Evolutionary conservation across 768 basidiomycete genomes (phyloP).

Genomic region (Auricularia cornea): DNA sequence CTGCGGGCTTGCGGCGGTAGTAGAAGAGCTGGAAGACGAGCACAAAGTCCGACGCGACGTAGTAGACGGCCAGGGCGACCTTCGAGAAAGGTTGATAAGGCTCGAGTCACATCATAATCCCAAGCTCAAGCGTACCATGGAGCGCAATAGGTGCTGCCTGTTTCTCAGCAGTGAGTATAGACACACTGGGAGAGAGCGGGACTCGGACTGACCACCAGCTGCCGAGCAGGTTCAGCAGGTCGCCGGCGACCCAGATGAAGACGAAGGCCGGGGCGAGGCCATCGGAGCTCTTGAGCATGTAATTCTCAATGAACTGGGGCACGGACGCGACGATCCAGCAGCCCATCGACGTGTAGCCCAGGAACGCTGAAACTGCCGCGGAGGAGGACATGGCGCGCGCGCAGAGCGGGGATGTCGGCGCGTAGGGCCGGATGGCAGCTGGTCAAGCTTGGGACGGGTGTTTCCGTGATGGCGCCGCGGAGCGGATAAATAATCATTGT

Average conservation of each 20-base stretch:
- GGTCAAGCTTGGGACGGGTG: too few species aligned
- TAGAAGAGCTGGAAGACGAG: neutral
- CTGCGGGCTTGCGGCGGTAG: neutral
- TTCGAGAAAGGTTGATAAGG: too few species aligned
- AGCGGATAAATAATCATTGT: too few species aligned
- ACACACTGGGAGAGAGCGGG: neutral
- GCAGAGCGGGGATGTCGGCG: neutral
- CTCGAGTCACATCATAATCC: neutral
- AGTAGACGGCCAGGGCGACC: neutral
- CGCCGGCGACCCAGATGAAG: slow-evolving; percentile 28
- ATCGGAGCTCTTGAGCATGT: slow-evolving; percentile 11
- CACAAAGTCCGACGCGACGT: neutral
- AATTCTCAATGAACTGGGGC: neutral
- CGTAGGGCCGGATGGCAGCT: too few species aligned
- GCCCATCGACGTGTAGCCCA: neutral
- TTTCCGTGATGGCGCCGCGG: too few species aligned
- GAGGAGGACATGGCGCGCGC: neutral
- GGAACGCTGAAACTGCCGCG: neutral
- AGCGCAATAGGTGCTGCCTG: slow-evolving; percentile 1
- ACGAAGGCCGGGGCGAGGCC: slow-evolving; percentile 50
- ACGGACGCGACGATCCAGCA: neutral
- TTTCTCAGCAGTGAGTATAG: neutral
- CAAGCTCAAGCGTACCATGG: neutral
- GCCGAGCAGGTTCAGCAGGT: neutral
- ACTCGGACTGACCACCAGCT: neutral